Base-by-base conservation (phyloP, 2,329 filamentous ascomycete genomes). In the Hirsutella thompsonii region DNA sequence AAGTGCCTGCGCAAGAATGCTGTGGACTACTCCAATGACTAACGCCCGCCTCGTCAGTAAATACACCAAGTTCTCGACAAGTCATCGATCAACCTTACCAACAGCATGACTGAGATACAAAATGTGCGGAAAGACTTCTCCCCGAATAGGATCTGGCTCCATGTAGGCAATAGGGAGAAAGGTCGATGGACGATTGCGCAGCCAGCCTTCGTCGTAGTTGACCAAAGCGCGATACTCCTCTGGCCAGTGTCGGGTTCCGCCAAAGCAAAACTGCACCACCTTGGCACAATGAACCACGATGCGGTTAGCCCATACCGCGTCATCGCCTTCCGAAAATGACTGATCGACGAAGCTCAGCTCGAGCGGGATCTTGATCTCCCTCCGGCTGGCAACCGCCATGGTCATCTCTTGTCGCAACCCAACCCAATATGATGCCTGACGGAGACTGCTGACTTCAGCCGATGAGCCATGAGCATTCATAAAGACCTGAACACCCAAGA, bases 211-310 rank as follows among this genome's bases (percentile, higher is more conserved):
- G 39, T 66, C 64, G 42, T 67, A 69, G 5, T 62, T 54, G 10
- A 65, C 55, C 11, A 79, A 56, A 20, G 63, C 58, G 6, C 53
- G 57, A 61, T 72, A 76, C 18, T 55, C 48, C 2, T 46, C 43
- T 29, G 52, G 45, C 44, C 45, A 35, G 39, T 55, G 46, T 43
- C 59, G 46, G 50, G 52, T 47, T 19, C 65, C 58, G 2, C 68
- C 66, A 47, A 79, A 81, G 52, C 77, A 81, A 49, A 70, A 79
- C 45, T 78, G 74, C 14, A 81, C 57, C 1, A 80, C 72, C 45
- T 79, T 74, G n/a, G 75, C 75, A 41, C 75, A 76, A 48, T 77
- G 71, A 3, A 76, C 67, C 0, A 81, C 67, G 14, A 76, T 72
- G 14, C 75, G 66, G 52, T 80, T 79, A 2, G 75, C 70, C 74